Conservation (phyloP, 1,284 basidiomycete genomes). For the Pseudomicrostroma phylloplanum region DNA sequence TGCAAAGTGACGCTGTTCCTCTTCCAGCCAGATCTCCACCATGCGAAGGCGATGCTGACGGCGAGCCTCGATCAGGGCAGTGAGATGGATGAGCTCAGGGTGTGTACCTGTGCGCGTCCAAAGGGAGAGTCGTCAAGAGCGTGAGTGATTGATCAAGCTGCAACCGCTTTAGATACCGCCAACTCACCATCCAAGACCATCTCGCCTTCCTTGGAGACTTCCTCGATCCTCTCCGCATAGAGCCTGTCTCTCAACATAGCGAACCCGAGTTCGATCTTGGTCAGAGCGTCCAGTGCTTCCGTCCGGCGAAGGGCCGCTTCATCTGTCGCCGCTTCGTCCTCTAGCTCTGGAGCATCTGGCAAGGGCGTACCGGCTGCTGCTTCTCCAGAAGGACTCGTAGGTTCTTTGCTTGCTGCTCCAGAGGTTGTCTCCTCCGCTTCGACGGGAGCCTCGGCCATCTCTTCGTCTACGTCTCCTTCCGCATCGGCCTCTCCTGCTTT, state of each 20-base stretch:
- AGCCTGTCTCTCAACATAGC: slow-evolving; percentile 57
- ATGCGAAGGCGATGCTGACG: slow-evolving; percentile 48
- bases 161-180: not conserved
- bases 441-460: not conserved
- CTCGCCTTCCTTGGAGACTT: slow-evolving; percentile 57
- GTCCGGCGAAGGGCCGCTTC: slow-evolving; percentile 47
- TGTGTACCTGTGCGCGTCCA: slow-evolving; percentile 60
- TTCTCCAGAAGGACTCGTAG: not conserved
- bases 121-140: not conserved
- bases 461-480: slow-evolving; percentile 9
- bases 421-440: slow-evolving; percentile 3
- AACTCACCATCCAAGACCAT: slow-evolving; percentile 56
- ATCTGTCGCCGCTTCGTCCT: slow-evolving; percentile 28
- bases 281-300: slow-evolving; percentile 56
- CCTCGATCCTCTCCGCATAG: slow-evolving; percentile 58
- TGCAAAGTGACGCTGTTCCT: slow-evolving; percentile 66
- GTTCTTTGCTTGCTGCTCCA: not conserved
- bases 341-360: slow-evolving; percentile 5
- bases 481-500: slow-evolving; percentile 11
- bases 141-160: not conserved
- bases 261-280: slow-evolving; percentile 58
- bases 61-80: slow-evolving; percentile 53
- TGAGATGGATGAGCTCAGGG: slow-evolving; percentile 73
- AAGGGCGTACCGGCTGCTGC: not conserved
- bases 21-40: slow-evolving; percentile 53